Percentiles rank a stretch among this genome's conserved stretches.
These are phyloP conservation scores for Aspergillus cejpii DNA, from an alignment of 2,329 filamentous ascomycete species.

Conservation along the genomic window DNA sequence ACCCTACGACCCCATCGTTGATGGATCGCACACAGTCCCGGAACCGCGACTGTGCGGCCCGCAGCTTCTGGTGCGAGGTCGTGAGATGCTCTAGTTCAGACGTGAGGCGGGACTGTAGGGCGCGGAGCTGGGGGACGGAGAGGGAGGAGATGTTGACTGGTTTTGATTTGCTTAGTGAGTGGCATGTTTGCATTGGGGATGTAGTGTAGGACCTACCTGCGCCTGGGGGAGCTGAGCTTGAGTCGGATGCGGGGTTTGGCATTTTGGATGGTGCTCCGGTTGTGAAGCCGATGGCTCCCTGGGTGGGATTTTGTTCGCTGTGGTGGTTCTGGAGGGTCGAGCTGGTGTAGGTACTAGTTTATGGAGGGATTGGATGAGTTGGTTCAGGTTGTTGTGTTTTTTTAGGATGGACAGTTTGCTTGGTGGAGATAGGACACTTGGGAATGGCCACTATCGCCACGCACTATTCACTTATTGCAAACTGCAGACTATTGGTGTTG, in stretches of 20 bases:
- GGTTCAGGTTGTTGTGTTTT: too few relatives aligned
- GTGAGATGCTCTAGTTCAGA: constrained; percentile 94
- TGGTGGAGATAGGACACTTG: too few relatives aligned
- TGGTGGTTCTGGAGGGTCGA: too few relatives aligned
- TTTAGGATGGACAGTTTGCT: not conserved
- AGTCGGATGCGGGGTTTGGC: constrained; percentile 24
- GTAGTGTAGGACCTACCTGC: constrained; percentile 13
- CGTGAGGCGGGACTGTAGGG: constrained; percentile 93
- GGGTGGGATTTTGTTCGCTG: too few relatives aligned
- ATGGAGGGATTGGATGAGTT: too few relatives aligned
- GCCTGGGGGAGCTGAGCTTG: constrained; percentile 26
- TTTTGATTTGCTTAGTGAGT: not conserved
- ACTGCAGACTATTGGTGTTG: not conserved
- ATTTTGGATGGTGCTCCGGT: constrained; percentile 13
- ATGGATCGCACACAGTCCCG: constrained; percentile 80
- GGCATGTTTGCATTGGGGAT: not conserved
- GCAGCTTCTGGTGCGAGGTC: constrained; percentile 79
- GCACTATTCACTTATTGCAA: not conserved
- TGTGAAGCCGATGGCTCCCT: constrained; percentile 6
- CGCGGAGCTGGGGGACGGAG: constrained; percentile 74
- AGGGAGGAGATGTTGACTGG: constrained; percentile 66
- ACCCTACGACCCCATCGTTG: constrained; percentile 47
- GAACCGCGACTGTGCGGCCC: constrained; percentile 86
- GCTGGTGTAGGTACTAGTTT: too few relatives aligned
- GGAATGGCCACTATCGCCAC: constrained; percentile 5